Conservation (phyloP, 2,329 filamentous ascomycete species). For the Phyllosticta paracitricarpa region DNA sequence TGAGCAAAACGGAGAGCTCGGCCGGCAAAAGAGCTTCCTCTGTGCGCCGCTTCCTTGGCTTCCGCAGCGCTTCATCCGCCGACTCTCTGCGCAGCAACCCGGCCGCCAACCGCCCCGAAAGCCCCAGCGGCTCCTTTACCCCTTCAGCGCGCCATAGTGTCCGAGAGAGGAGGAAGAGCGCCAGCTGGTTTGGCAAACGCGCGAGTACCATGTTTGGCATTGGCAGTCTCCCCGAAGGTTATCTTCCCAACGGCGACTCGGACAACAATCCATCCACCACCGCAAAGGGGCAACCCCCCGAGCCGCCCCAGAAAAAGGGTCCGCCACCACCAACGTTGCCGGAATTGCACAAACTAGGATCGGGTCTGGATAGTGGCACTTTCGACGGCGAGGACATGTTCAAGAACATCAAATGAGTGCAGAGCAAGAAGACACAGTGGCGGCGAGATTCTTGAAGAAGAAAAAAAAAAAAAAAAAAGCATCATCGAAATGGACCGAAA, state of each 20-base stretch:
- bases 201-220: constrained; percentile 25
- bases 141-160: neutral
- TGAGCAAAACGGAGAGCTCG: constrained; percentile 18
- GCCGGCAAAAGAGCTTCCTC: constrained; percentile 25
- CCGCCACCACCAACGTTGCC: constrained; percentile 31
- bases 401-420: constrained; percentile 10
- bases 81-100: constrained; percentile 21
- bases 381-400: constrained; percentile 8
- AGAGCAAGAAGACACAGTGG: neutral
- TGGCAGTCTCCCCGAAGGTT: constrained; percentile 22
- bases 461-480: neutral
- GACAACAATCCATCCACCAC: neutral
- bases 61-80: constrained; percentile 27
- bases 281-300: constrained; percentile 9
- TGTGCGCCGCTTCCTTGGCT: constrained; percentile 31
- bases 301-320: constrained; percentile 22
- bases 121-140: constrained; percentile 14
- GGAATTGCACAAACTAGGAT: constrained; percentile 25
- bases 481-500: neutral
- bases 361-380: constrained; percentile 2
- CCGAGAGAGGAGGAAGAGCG: constrained; percentile 22
- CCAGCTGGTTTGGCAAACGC: constrained; percentile 31
- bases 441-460: neutral
- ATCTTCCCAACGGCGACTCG: constrained; percentile 1
- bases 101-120: constrained; percentile 18